Evolutionary conservation across 2,329 filamentous ascomycete species (phyloP).

Genomic region (Aureobasidium sp.): DNA sequence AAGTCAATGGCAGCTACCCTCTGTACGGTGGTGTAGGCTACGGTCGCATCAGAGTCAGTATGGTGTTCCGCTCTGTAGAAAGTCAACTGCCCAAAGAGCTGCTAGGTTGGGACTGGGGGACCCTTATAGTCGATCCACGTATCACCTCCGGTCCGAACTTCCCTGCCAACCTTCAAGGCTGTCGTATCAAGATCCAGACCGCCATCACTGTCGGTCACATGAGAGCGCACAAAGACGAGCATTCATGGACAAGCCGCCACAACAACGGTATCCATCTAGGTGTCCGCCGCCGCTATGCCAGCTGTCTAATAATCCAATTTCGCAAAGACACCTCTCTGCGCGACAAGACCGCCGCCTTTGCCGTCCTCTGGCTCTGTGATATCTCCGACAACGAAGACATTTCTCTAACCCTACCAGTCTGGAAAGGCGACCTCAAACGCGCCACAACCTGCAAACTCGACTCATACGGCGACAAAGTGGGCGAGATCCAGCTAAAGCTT

Average conservation of each 20-base stretch:
- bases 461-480: constrained; percentile 49
- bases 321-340: constrained; percentile 45
- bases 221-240: constrained; percentile 21
- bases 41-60: constrained; percentile 58
- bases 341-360: constrained; percentile 53
- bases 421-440: constrained; percentile 55
- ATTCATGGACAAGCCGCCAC: constrained; percentile 45
- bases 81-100: constrained; percentile 51
- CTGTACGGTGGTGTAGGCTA: constrained; percentile 65
- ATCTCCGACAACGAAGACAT: constrained; percentile 58
- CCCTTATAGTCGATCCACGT: constrained; percentile 52
- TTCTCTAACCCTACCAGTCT: constrained; percentile 52
- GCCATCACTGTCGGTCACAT: constrained; percentile 52
- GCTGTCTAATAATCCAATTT: constrained; percentile 49
- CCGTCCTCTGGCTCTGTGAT: constrained; percentile 61
- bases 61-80: constrained; percentile 65
- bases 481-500: constrained; percentile 49
- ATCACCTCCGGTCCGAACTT: constrained; percentile 41
- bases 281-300: constrained; percentile 53
- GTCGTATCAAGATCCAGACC: constrained; percentile 53
- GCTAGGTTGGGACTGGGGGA: constrained; percentile 65
- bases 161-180: constrained; percentile 31
- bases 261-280: constrained; percentile 43
- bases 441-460: constrained; percentile 42
- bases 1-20: constrained; percentile 58